phyloP scores from a whole-genome alignment of 208 protist genomes.

The Blastocrithidia nonstop region DNA sequence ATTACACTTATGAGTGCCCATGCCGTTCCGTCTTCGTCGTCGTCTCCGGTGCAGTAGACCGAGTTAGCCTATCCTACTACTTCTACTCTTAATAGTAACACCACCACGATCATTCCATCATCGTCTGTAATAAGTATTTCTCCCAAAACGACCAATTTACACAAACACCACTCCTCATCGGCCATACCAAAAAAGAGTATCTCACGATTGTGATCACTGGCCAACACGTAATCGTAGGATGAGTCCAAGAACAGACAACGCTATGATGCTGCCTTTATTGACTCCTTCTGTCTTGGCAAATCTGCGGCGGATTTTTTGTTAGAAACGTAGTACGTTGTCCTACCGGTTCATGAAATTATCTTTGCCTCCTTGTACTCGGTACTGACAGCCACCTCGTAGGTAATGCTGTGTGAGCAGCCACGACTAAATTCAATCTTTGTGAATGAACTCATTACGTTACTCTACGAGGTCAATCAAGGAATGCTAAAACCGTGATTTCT shows the following conservation, averaged over 20 bases:
- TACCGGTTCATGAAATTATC: conserved; percentile 30
- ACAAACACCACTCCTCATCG: too few species aligned
- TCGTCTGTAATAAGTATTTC: too few species aligned
- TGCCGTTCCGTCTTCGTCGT: too few species aligned
- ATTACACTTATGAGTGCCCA: too few species aligned
- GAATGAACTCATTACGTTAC: conserved; percentile 33
- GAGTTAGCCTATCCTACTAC: too few species aligned
- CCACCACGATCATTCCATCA: too few species aligned
- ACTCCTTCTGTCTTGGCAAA: conserved; percentile 26
- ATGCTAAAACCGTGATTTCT: conserved; percentile 14
- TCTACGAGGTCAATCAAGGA: conserved; percentile 28
- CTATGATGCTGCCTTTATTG: conserved; percentile 20
- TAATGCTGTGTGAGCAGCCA: conserved; percentile 27
- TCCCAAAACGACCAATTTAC: too few species aligned
- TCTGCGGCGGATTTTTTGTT: conserved; percentile 9
- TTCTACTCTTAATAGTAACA: too few species aligned
- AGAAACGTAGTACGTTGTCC: conserved; percentile 10
- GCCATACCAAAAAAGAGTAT: too few species aligned
- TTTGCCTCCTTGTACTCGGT: conserved; percentile 29
- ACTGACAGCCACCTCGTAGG: conserved; percentile 16
- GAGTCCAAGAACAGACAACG: conserved; percentile 5
- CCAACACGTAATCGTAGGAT: conserved; percentile 7
- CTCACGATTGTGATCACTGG: too few species aligned
- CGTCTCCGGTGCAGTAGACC: too few species aligned
- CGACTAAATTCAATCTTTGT: conserved; percentile 26